Base-by-base conservation (phyloP, 768 basidiomycete genomes). In the Candolleomyces aberdarensis region DNA sequence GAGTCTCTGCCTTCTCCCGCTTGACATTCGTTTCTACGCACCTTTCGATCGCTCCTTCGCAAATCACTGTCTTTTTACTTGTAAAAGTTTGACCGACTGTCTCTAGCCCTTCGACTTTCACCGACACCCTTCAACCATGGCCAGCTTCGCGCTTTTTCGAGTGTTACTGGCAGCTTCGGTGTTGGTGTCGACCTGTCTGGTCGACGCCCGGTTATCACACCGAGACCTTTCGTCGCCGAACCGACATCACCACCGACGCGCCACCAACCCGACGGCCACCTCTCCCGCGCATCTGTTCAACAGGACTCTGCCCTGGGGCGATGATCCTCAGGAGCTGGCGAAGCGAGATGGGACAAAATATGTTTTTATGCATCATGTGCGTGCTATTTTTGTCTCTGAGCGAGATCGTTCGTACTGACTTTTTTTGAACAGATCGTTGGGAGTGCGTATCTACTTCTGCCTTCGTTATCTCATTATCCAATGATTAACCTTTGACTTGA, bases 321-420 rank as follows among this genome's bases (percentile, higher is more conserved):
- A 49, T 32, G 60, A 61, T 32, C 69, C 70, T 26, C 54, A 64
- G 15, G 72, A 73, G 52, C 62, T 80, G 22, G 60, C 66, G 51
- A 79, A 77, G 62, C 70, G 79, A 49, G 77, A 75, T 66, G 75
- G 74, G n/a, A 67, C 72, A 5, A 81, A 80, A 73, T 80, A 81
- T 65, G 78, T 82, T 17, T 80, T 82, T 60, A 81, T 82, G 78
- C 80, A 83, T 59, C 76, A 79, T 70, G 82, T 81, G 67, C 52
- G 80, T 70, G 29, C 32, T 15, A 39, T 2, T 15, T 19, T 57
- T 29, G 29, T 40, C 48, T 40, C 14, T 51, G 19, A 31, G 41
- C 22, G 48, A 49, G 17, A 14, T n/a, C 43, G n/a, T 13, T 14
- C 19, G 15, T 8, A 29, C 19, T 36, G n/a, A n/a, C 39, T 46